Percentiles rank a stretch among this genome's conserved stretches.
phyloP scores from a whole-genome alignment of 2,329 filamentous ascomycete species.

The Aspergillus pseudoterreus region DNA sequence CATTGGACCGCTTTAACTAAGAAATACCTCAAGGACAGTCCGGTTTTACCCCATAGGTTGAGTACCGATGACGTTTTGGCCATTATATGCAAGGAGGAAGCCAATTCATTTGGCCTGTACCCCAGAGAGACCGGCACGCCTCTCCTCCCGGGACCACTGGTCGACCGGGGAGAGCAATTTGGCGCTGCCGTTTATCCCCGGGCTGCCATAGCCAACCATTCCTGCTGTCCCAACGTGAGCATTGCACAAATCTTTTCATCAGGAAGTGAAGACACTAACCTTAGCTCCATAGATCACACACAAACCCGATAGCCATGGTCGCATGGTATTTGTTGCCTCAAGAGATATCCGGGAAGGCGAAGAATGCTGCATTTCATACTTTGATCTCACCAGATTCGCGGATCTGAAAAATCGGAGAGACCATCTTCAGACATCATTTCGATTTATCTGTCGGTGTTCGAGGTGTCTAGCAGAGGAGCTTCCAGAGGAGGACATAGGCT shows the following conservation, averaged over 20 bases:
- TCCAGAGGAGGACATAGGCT: slow-evolving; percentile 6
- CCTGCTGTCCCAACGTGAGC: slow-evolving; percentile 19
- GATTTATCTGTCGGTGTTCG: slow-evolving; percentile 27
- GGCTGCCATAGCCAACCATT: slow-evolving; percentile 20
- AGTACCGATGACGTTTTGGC: slow-evolving; percentile 3
- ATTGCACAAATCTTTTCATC: too few species aligned
- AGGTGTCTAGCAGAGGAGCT: slow-evolving; percentile 23
- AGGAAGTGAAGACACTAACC: slow-evolving; percentile 2
- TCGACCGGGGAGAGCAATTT: slow-evolving; percentile 16
- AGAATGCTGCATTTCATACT: slow-evolving; percentile 34
- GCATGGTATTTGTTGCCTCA: slow-evolving; percentile 29
- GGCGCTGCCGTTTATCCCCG: slow-evolving; percentile 18
- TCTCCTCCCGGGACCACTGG: neutral
- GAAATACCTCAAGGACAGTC: slow-evolving; percentile 21
- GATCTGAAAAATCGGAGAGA: slow-evolving; percentile 19
- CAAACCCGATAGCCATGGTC: slow-evolving; percentile 26
- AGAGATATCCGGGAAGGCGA: slow-evolving; percentile 26
- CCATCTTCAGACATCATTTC: slow-evolving; percentile 23
- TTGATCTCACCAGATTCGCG: slow-evolving; percentile 22
- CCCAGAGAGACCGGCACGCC: slow-evolving; percentile 12
- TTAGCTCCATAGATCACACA: slow-evolving; percentile 20
- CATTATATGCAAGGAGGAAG: slow-evolving; percentile 19
- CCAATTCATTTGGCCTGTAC: slow-evolving; percentile 19
- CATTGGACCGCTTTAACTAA: slow-evolving; percentile 25
- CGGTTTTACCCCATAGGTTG: slow-evolving; percentile 11